Conservation (phyloP, 139 green algal genomes). For the Micractinium sp. region DNA sequence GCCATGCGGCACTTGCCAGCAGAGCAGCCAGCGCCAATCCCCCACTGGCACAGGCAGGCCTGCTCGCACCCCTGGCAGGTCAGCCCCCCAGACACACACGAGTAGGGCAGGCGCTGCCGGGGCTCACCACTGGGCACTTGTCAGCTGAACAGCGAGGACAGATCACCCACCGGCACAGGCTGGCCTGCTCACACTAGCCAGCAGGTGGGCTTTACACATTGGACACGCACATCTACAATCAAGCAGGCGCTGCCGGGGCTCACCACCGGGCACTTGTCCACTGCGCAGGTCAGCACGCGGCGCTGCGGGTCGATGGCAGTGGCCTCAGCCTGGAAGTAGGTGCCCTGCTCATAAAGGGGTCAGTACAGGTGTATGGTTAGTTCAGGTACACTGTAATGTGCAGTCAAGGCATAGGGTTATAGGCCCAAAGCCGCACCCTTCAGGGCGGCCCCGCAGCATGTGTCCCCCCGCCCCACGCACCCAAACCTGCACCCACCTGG, state of each 20-base stretch:
- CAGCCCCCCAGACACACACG: too few relatives aligned
- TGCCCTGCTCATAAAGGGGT: constrained; percentile 46
- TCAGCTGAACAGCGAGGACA: constrained; percentile 40
- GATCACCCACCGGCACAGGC: too few relatives aligned
- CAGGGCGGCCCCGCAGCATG: too few relatives aligned
- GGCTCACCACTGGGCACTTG: constrained; percentile 12
- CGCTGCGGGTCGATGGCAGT: constrained; percentile 73
- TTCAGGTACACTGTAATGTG: not conserved
- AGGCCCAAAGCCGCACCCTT: too few relatives aligned
- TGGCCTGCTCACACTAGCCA: too few relatives aligned
- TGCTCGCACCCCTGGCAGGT: too few relatives aligned
- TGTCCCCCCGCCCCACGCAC: too few relatives aligned
- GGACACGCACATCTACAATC: not conserved
- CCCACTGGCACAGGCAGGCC: not conserved
- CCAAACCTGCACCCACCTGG: too few relatives aligned
- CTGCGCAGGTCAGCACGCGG: constrained; percentile 61
- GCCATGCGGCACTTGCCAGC: too few relatives aligned
- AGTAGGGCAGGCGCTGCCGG: not conserved
- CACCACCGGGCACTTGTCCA: constrained; percentile 26
- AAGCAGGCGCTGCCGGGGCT: not conserved
- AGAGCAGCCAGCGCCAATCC: not conserved
- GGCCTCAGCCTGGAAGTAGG: constrained; percentile 85
- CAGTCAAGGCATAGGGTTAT: too few relatives aligned
- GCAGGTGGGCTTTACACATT: too few relatives aligned
- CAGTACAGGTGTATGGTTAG: too few relatives aligned